Base-by-base conservation (phyloP, 345 rosid species). In the Bruguiera gymnorhiza region DNA sequence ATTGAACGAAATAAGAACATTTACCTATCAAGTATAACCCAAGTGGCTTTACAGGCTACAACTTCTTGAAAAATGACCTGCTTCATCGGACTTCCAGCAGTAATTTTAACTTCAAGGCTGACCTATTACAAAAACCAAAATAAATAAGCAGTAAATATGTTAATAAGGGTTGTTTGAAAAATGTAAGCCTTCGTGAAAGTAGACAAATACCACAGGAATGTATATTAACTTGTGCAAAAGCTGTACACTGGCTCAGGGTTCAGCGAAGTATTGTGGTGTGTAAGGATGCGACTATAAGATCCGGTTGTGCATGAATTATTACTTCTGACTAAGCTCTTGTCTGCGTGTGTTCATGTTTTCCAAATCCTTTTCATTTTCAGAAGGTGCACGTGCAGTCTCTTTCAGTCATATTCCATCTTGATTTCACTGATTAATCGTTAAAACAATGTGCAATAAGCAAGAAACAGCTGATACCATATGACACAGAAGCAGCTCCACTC, bases 11-110 rank as follows among this genome's bases (percentile, higher is more conserved):
- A 31, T 27, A 29, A 54, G n/a, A 56, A 66, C 5, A 67, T 60
- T 8, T 79, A 84, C 89, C 87, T 73, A 63, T 84, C 88, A 24
- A 88, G 82, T 70, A 88, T 34, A 63, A 86, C 83, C 83, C 93
- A 88, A 57, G 83, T 73, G 34, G 88, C 78, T 3, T 80, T 81
- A 58, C 27, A 73, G 30, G 81, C 63, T 18, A 72, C 19, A 62
- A 70, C 83, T 77, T 88, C 89, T 59, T 86, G 89, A 21, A 86
- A 27, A 58, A 86, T 72, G 37, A 88, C 86, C 59, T 86, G 82
- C 80, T 65, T 84, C 8, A 75, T 62, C 63, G 92, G 89, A 60
- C 63, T 20, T 63, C 89, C 89, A 60, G 89, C 88, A 63, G 82
- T 79, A 30, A 84, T 67, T 76, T 80, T 84, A 55, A 88, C 89